Evolutionary conservation across 2,329 filamentous ascomycete species (phyloP), one percentile per base, ranked within the genome.

Genomic region (Penicillium freii): DNA sequence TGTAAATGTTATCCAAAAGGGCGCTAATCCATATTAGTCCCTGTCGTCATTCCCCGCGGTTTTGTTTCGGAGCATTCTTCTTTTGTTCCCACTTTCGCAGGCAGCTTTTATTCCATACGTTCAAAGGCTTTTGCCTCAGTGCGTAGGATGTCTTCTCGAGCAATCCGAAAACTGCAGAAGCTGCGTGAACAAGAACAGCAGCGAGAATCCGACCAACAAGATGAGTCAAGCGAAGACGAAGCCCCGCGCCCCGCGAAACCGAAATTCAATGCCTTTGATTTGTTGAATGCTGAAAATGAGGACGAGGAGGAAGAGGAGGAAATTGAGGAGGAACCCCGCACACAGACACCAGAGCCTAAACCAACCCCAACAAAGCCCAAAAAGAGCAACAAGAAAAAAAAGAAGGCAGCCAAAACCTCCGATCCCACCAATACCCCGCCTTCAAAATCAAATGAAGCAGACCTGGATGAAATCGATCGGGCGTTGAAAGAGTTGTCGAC

Each of bases 401-500:
- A 84, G 65, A 80, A 78, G 64, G 71, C 71, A 17, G 73, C 77
- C 43, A 71, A 71, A 54, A 39, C 66, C 11, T 56, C 65, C 23
- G 60, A 65, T n/a, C 67, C 67, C 4, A 55, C 56, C 23, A 66
- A 70, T 48, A 31, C 55, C 15, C 44, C 57, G 15, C 21, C 60
- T 27, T 48, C 54, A 2, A 61, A 65, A 43, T 60, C 70, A 2
- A 64, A 71, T 1, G 64, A 71, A 27, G 60, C 63, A 11, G 72
- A 75, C 5, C 69, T 85, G 27, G 86, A 90, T 63, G 87, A 90
- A 62, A 88, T 90, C 50, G 87, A 90, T 68, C 77, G 77, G 53
- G 87, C 86, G 2, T 72, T 90, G 29, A 81, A 82, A 62, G 81
- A 84, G 39, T 73, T 90, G 39, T 81, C 81, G 33, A 74, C 82